Percentiles rank a stretch among this genome's conserved stretches.
Evolutionary conservation across 305 asterid species (phyloP).

Genomic region (Fraxinus nigra): DNA sequence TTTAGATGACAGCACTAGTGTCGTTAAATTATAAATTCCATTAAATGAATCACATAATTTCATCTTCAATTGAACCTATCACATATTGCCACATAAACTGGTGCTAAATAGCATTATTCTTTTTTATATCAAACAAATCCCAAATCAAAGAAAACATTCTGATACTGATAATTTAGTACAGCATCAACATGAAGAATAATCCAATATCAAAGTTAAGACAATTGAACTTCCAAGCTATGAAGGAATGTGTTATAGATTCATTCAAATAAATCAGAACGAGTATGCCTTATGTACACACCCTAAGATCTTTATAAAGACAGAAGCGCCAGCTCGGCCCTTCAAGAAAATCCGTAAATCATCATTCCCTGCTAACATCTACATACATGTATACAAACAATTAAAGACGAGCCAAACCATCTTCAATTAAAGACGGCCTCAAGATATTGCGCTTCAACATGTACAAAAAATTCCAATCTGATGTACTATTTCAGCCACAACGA

Average conservation of each 20-base stretch:
- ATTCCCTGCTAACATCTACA: not conserved
- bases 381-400: conserved; percentile 27
- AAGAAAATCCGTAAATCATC: not conserved
- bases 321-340: not conserved
- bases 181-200: not conserved
- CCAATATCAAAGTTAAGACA: not conserved
- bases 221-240: not conserved
- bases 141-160: not conserved
- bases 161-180: too few relatives aligned
- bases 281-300: not conserved
- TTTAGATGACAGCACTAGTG: too few relatives aligned
- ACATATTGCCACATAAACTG: too few relatives aligned
- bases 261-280: not conserved
- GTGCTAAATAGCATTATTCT: too few relatives aligned
- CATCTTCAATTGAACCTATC: too few relatives aligned
- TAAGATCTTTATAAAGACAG: not conserved
- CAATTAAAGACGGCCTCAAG: conserved; percentile 42
- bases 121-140: not conserved
- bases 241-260: not conserved
- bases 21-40: too few relatives aligned
- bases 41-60: too few relatives aligned
- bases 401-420: conserved; percentile 31
- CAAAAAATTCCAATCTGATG: not conserved
- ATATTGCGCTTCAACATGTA: conserved; percentile 21
- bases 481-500: conserved; percentile 3